Conservation (phyloP, 2,329 filamentous ascomycete genomes). For the Talaromyces sp. region DNA sequence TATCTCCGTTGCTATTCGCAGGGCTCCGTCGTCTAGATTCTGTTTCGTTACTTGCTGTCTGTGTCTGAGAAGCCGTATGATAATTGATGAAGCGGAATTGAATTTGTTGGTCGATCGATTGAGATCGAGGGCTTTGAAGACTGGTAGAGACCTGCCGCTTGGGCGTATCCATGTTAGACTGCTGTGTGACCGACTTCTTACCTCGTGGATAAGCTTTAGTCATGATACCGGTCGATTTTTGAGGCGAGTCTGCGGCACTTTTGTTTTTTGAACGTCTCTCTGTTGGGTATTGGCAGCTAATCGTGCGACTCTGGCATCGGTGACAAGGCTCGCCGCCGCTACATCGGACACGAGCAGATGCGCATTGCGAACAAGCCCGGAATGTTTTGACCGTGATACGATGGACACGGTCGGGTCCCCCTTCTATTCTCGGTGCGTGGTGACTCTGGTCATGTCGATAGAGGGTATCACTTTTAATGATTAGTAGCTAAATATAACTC, state of each 20-base stretch:
- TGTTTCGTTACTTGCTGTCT: background rate
- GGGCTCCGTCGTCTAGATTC: background rate
- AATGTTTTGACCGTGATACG: conserved; percentile 44
- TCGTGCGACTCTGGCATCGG: conserved; percentile 36
- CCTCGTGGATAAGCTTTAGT: background rate
- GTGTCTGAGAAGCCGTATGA: background rate
- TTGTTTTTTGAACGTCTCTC: conserved; percentile 37
- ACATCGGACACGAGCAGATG: conserved; percentile 39
- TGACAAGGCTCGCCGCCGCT: conserved; percentile 37
- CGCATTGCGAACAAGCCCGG: conserved; percentile 40
- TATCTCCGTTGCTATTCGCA: background rate
- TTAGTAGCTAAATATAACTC: background rate
- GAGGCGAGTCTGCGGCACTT: conserved; percentile 19
- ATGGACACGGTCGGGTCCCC: conserved; percentile 32
- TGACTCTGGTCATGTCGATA: conserved; percentile 41
- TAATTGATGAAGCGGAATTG: conserved; percentile 23
- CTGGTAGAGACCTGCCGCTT: background rate
- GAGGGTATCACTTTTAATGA: conserved; percentile 34
- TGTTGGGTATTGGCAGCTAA: conserved; percentile 41
- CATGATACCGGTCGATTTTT: background rate
- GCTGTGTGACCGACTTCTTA: background rate
- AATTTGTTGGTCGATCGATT: conserved; percentile 23
- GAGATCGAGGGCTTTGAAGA: conserved; percentile 13
- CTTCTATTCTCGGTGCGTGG: conserved; percentile 33
- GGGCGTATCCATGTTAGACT: background rate